These are phyloP conservation scores for Cryphonectria radicalis DNA, from an alignment of 2,329 filamentous ascomycete species.

Conservation along the genomic window DNA sequence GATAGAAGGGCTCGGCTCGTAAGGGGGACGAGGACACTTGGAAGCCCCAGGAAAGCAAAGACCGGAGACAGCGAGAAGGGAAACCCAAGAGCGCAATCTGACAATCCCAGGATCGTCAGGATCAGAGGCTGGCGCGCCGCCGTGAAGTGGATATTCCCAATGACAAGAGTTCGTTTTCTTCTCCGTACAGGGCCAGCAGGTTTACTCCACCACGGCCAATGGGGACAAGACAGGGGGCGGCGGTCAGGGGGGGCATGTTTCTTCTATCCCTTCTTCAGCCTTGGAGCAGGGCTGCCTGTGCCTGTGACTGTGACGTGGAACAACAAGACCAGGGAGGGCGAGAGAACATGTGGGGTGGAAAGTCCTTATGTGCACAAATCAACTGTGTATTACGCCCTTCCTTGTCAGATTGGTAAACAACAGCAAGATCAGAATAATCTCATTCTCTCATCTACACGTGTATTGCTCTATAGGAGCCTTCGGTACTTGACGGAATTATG, in stretches of 20 bases:
- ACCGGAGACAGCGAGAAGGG: conserved; percentile 19
- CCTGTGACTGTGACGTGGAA: background rate
- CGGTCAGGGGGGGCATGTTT: background rate
- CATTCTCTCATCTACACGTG: too few relatives aligned
- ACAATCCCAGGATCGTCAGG: conserved; percentile 11
- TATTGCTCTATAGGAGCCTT: too few relatives aligned
- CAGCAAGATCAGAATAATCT: background rate
- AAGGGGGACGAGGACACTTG: background rate
- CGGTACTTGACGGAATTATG: too few relatives aligned
- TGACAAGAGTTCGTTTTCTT: background rate
- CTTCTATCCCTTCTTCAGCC: conserved; percentile 1
- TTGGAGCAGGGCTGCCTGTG: background rate
- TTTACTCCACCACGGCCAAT: background rate
- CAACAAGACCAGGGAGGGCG: background rate
- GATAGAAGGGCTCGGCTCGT: background rate
- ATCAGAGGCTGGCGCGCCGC: background rate
- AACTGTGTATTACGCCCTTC: background rate
- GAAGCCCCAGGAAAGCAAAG: background rate
- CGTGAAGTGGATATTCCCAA: background rate
- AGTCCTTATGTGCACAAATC: background rate
- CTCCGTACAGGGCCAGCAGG: background rate
- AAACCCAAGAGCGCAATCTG: conserved; percentile 8
- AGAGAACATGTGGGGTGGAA: background rate
- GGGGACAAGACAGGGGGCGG: background rate
- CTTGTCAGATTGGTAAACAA: background rate